Evolutionary conservation across 352 stramenopile species (phyloP), one percentile per base, ranked within the genome.

Genomic region (Phytophthora agathidicida): DNA sequence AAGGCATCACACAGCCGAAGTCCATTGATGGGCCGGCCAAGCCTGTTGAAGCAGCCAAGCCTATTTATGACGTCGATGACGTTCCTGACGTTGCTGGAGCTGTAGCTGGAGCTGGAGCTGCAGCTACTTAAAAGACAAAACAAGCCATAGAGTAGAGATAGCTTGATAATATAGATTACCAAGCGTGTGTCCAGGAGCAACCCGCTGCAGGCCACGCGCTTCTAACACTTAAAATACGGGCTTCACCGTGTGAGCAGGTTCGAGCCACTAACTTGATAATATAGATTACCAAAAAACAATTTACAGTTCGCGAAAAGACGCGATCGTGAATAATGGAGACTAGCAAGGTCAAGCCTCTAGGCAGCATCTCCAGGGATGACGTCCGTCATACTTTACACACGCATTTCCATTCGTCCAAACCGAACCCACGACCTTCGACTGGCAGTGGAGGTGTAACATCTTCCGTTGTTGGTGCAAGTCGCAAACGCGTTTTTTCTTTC

Each of bases 351-450:
- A 53, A 58, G 38, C 60, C 67, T 20, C 42, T 80, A 10, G 64
- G 60, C 53, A 60, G 56, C 23, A 67, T 89, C 38, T 86, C 75
- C 3, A 73, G 71, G 3, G 80, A 89, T 20, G 80, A 89, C 62
- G 65, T 89, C 4, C 80, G 71, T 47, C 78, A 83, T 50, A 85
- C 80, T 6, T 45, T 89, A 14, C 80, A 88, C 73, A 85, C 80
- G 56, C 68, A 86, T 37, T 89, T 89, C 64, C 75, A 80, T 51
- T 69, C 75, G 5, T 62, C 58, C 22, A 55, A 63, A 39, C 13
- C 50, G 28, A 71, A 68, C 50, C 39, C 62, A 37, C 69, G 74
- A 14, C 55, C 70, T 28, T 39, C 45, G 5, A 31, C 13, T 11
- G 27, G 42, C 1, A 22, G 13, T 30, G 17, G 16, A 20, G 7